Conservation (phyloP, 2,329 filamentous ascomycete genomes). For the Fusarium redolens region DNA sequence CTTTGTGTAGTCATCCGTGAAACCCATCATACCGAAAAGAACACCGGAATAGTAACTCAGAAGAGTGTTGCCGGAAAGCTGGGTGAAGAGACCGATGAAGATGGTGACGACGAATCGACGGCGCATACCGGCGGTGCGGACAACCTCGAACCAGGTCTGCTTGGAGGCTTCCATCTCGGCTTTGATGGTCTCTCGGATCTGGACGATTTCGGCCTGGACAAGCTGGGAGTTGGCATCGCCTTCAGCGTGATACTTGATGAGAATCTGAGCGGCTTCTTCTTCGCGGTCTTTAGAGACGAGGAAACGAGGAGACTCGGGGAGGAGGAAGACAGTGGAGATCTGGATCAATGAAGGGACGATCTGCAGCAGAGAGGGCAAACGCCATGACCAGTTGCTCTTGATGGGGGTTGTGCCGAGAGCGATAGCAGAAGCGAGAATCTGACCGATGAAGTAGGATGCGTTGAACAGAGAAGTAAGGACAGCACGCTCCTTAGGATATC, state of each 20-base stretch:
- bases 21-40: constrained; percentile 59
- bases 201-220: constrained; percentile 68
- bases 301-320: constrained; percentile 50
- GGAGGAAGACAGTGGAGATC: constrained; percentile 52
- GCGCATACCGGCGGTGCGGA: constrained; percentile 61
- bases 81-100: constrained; percentile 64
- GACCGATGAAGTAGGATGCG: constrained; percentile 66
- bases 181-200: constrained; percentile 68
- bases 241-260: constrained; percentile 62
- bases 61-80: constrained; percentile 61
- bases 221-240: constrained; percentile 62
- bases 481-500: constrained; percentile 69
- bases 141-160: constrained; percentile 62
- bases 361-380: constrained; percentile 59
- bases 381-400: constrained; percentile 47
- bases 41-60: constrained; percentile 47
- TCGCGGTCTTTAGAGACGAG: constrained; percentile 47
- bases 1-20: constrained; percentile 54
- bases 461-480: constrained; percentile 53
- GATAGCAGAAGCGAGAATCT: constrained; percentile 61
- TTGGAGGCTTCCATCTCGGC: constrained; percentile 64
- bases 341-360: constrained; percentile 54
- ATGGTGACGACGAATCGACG: constrained; percentile 60
- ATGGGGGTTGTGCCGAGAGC: constrained; percentile 58
- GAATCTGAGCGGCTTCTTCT: constrained; percentile 49